Percentiles rank a stretch among this genome's conserved stretches.
These are phyloP conservation scores for Lonicera japonica DNA, from an alignment of 129 eudicot genomes.

Conservation along the genomic window DNA sequence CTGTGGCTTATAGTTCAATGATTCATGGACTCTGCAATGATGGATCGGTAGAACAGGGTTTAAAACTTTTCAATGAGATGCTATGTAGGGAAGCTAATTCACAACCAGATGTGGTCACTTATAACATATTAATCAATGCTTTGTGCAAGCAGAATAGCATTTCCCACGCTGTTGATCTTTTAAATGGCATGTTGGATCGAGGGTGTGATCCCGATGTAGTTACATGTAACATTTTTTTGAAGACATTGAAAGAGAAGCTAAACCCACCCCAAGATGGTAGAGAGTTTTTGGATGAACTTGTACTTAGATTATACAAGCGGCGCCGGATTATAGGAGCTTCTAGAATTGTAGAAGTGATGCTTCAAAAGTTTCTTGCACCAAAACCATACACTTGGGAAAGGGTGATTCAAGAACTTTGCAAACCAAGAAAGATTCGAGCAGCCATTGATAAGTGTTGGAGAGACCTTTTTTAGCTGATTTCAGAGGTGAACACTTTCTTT, in stretches of 20 bases:
- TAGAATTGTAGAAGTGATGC: slow-evolving; percentile 66
- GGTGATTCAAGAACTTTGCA: slow-evolving; percentile 54
- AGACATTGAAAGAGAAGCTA: slow-evolving; percentile 36
- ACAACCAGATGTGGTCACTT: slow-evolving; percentile 76
- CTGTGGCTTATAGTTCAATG: slow-evolving; percentile 70
- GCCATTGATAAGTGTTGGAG: slow-evolving; percentile 73
- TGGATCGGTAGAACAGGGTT: slow-evolving; percentile 64
- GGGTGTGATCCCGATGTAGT: slow-evolving; percentile 81
- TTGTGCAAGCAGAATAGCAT: slow-evolving; percentile 52
- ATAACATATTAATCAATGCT: slow-evolving; percentile 59
- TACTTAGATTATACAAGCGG: slow-evolving; percentile 54
- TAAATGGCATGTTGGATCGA: slow-evolving; percentile 65
- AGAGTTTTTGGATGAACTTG: slow-evolving; percentile 78
- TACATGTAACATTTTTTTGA: slow-evolving; percentile 72
- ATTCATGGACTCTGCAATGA: slow-evolving; percentile 73
- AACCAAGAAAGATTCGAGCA: slow-evolving; percentile 40
- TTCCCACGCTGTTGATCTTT: slow-evolving; percentile 63
- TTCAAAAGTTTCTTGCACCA: slow-evolving; percentile 54
- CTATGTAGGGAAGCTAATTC: slow-evolving; percentile 29
- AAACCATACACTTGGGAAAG: slow-evolving; percentile 63
- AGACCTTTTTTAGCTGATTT: slow-evolving; percentile 40
- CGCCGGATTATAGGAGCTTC: slow-evolving; percentile 54
- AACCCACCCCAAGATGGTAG: slow-evolving; percentile 54
- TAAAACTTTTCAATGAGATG: slow-evolving; percentile 77
- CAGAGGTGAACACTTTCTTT: slow-evolving; percentile 12